Base-by-base conservation (phyloP, 2,329 filamentous ascomycete genomes). In the Colletotrichum salicis region DNA sequence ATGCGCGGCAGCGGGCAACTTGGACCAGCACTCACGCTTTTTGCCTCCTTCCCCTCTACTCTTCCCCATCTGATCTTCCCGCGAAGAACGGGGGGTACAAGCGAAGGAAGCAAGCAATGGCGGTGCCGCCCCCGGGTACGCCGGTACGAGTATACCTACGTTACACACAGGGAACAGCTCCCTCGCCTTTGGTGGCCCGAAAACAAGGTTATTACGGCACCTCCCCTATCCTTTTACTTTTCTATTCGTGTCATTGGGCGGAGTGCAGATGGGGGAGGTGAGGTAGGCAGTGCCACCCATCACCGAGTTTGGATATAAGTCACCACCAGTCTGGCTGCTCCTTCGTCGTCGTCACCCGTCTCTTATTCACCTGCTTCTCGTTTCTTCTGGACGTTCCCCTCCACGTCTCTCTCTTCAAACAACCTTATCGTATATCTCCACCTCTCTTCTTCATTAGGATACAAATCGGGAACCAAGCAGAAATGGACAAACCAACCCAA, bases 401-500 rank as follows among this genome's bases (percentile, higher is more conserved):
- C 24, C 22, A 15, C 19, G 5, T 13, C 5, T 5, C 3, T n/a
- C 31, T 37, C 22, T 54, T 11, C 11, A n/a, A 22, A 27, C 31
- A 12, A 5, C 22, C 15, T 19, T 12, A 24, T 19, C 3, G 24
- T 27, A 27, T 35, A 15, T 3, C 33, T 37, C 11, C 48, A 33
- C 1, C n/a, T 24, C 11, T 41, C 35, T 41, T 3, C 6, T 2
- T 62, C 0, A 22, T 22, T 12, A 35, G 6, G 51, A 0, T 12
- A n/a, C 48, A 52, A 55, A 13, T 2, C 13, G 13, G 5, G 35
- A 41, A 3, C 24, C 67, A 59, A 0, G 24, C 1, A 29, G 0
- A 31, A 13, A 35, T 71, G 69, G 69, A 69, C 31, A 69, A 63
- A 22, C 69, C 69, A 29, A 22, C 64, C 24, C 31, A 61, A 11